Base-by-base conservation (phyloP, 73 alveolate genomes). In the Paramecium sexaurelia region DNA sequence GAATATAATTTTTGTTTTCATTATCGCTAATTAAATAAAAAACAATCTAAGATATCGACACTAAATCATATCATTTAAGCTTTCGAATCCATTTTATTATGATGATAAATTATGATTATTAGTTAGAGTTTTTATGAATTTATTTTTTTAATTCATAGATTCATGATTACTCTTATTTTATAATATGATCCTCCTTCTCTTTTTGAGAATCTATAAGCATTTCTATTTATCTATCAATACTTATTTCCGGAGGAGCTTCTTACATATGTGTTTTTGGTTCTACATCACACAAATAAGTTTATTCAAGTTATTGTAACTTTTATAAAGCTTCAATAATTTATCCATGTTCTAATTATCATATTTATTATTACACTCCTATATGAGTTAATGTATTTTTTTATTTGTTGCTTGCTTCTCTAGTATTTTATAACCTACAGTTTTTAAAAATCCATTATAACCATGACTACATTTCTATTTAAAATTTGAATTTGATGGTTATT, bases 171-270 rank as follows among this genome's bases (percentile, higher is more conserved):
- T 61, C 83, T 61, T 7, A 61, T 61, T 61, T 61, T 9, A 15
- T 26, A 8, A 32, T 13, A 7, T 61, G 26, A 29, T 61, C 83
- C 13, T 61, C 83, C 26, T 61, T 61, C 35, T 71, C 86, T 35
- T 71, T 71, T 71, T 71, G 33, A 15, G 32, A 20, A 78, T 78
- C 90, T 22, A 78, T 37, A 11, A 41, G 27, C 90, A 78, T 78
- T 22, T 78, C 90, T 4, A 78, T 39, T 45, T 78, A 45, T 78
- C 90, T 78, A 78, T 78, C 90, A 40, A 78, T 78, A 22, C 90
- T 78, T 19, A 78, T 78, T 24, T 78, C 90, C 6, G 90, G 90
- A 20, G 90, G 90, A 40, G 90, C 90, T 26, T 78, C 90, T 45
- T 78, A 27, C 73, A 78, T 29, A 24, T 78, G 90, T 37, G 90